phyloP scores from a whole-genome alignment of 129 eudicot genomes.

The Escallonia herrerae region DNA sequence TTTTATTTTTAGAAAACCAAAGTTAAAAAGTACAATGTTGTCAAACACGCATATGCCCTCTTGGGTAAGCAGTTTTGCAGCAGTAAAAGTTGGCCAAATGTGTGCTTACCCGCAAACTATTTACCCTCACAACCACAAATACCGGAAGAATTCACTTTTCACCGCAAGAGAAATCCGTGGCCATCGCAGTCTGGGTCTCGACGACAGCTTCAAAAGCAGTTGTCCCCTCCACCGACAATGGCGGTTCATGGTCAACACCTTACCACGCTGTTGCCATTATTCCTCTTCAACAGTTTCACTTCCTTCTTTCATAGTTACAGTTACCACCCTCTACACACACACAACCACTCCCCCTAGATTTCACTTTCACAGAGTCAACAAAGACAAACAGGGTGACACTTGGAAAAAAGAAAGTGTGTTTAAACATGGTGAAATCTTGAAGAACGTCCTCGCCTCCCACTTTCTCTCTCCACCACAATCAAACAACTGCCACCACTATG shows the following conservation, averaged over 20 bases:
- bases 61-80: too few relatives aligned
- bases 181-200: too few relatives aligned
- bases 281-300: neutral
- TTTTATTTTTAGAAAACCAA: too few relatives aligned
- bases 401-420: neutral
- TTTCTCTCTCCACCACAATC: conserved; percentile 6
- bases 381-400: neutral
- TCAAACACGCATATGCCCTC: too few relatives aligned
- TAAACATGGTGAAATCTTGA: neutral
- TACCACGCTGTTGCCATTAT: neutral
- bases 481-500: conserved; percentile 4
- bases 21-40: too few relatives aligned
- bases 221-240: conserved; percentile 12
- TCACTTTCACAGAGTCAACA: neutral
- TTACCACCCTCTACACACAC: neutral
- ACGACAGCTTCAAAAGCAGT: too few relatives aligned
- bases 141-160: too few relatives aligned
- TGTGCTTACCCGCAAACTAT: too few relatives aligned
- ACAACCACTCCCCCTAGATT: neutral
- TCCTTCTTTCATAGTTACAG: neutral
- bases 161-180: too few relatives aligned
- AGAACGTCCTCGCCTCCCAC: neutral
- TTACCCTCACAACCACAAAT: too few relatives aligned
- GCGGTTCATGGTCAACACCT: neutral
- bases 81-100: too few relatives aligned